Evolutionary conservation across 345 rosid species (phyloP).

Genomic region (Salix udensis): DNA sequence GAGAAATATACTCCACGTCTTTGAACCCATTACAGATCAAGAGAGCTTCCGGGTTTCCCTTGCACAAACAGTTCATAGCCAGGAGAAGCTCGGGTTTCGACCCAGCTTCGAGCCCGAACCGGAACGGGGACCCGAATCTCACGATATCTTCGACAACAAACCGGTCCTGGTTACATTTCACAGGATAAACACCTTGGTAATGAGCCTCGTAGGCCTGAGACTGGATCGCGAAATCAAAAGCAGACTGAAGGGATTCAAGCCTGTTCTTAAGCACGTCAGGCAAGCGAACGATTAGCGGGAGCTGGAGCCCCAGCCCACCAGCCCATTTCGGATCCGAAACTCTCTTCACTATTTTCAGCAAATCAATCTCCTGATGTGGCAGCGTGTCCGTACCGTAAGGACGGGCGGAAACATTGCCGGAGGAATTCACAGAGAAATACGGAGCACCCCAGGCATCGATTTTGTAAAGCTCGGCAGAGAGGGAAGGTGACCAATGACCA

Average conservation of each 20-base stretch:
- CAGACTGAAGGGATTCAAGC: slow-evolving; percentile 67
- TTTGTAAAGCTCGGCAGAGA: slow-evolving; percentile 60
- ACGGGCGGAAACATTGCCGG: slow-evolving; percentile 68
- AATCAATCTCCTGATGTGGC: slow-evolving; percentile 80
- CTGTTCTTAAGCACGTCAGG: slow-evolving; percentile 89
- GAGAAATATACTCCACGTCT: slow-evolving; percentile 71
- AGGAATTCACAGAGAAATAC: slow-evolving; percentile 63
- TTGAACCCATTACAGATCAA: slow-evolving; percentile 87
- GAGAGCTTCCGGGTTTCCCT: slow-evolving; percentile 63
- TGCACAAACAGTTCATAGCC: slow-evolving; percentile 84
- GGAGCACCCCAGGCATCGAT: slow-evolving; percentile 88
- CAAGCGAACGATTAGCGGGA: slow-evolving; percentile 68
- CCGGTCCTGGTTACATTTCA: slow-evolving; percentile 93
- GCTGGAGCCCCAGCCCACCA: slow-evolving; percentile 81
- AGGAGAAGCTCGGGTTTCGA: slow-evolving; percentile 93
- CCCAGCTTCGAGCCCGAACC: slow-evolving; percentile 92
- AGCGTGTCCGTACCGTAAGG: slow-evolving; percentile 60
- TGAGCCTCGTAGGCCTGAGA: slow-evolving; percentile 55
- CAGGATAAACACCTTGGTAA: slow-evolving; percentile 91
- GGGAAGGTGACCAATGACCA: slow-evolving; percentile 65
- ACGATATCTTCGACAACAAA: slow-evolving; percentile 86
- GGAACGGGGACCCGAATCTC: slow-evolving; percentile 58
- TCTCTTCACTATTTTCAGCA: slow-evolving; percentile 69
- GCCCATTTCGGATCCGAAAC: slow-evolving; percentile 67
- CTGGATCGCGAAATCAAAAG: slow-evolving; percentile 67